Conservation (phyloP, 805 yeast genomes). For the Ogataea naganishii region DNA sequence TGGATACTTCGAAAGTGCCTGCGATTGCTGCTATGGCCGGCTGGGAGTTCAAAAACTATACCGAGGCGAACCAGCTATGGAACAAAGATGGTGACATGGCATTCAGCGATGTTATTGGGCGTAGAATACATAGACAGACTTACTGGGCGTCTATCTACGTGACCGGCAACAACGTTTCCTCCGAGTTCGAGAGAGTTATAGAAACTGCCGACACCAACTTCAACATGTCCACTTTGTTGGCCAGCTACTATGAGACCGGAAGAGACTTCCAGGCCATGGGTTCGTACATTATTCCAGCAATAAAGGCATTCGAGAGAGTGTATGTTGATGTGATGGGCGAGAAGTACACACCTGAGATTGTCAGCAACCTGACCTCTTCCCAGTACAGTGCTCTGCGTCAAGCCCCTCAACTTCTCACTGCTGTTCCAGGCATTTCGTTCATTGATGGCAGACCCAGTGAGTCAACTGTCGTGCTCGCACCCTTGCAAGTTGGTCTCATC, state of each 20-base stretch:
- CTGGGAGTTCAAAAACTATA: slow-evolving; percentile 30
- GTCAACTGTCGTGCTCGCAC: slow-evolving; percentile 48
- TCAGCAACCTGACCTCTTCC: slow-evolving; percentile 16
- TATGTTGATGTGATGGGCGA: slow-evolving; percentile 17
- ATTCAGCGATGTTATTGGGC: slow-evolving; percentile 32
- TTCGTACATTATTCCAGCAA: slow-evolving; percentile 34
- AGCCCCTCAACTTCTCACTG: slow-evolving; percentile 7
- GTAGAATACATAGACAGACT: slow-evolving; percentile 41
- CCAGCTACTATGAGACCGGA: slow-evolving; percentile 47
- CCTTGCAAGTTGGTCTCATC: slow-evolving; percentile 68
- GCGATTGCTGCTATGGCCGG: slow-evolving; percentile 17
- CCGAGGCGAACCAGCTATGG: too few relatives aligned
- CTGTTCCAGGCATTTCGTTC: slow-evolving; percentile 11
- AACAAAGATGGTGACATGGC: too few relatives aligned
- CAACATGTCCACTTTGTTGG: slow-evolving; percentile 15
- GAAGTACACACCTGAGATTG: slow-evolving; percentile 20
- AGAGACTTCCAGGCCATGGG: slow-evolving; percentile 47
- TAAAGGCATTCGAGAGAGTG: slow-evolving; percentile 26
- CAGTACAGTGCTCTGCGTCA: too few relatives aligned
- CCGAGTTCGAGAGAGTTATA: slow-evolving; percentile 32
- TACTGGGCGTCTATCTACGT: slow-evolving; percentile 62
- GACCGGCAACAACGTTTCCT: slow-evolving; percentile 36
- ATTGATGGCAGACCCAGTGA: slow-evolving; percentile 43
- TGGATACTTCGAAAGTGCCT: slow-evolving; percentile 8
- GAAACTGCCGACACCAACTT: slow-evolving; percentile 23